Evolutionary conservation across 257 asterid species (phyloP).

Genomic region (Striga asiatica): DNA sequence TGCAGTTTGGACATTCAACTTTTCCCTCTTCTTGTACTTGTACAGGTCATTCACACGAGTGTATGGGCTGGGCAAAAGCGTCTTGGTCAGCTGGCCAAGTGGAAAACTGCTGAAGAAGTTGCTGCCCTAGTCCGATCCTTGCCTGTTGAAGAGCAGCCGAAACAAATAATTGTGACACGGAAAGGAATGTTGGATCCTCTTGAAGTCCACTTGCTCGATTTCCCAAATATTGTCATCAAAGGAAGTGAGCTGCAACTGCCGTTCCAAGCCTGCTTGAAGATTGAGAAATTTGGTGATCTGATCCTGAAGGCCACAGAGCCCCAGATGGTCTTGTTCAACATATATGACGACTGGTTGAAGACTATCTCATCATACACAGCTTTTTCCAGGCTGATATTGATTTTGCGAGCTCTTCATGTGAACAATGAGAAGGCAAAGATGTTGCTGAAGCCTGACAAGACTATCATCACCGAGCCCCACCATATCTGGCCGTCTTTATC

Average conservation of each 20-base stretch:
- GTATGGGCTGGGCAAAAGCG: constrained; percentile 99
- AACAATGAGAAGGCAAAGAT: constrained; percentile 96
- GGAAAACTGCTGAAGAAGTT: constrained; percentile 99
- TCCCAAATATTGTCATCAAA: constrained; percentile 94
- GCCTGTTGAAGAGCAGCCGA: constrained; percentile 98
- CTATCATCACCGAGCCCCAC: constrained; percentile 82
- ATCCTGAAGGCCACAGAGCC: constrained; percentile 97
- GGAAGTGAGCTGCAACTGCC: constrained; percentile 99
- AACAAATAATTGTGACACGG: constrained; percentile 93
- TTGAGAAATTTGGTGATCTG: constrained; percentile 97
- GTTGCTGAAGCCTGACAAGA: constrained; percentile 97
- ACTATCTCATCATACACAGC: constrained; percentile 95
- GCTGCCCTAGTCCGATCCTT: constrained; percentile 97
- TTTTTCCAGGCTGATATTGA: constrained; percentile 86
- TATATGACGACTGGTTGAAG: constrained; percentile 97
- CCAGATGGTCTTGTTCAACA: constrained; percentile 95
- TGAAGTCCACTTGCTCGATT: constrained; percentile 97
- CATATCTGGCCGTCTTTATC: constrained; percentile 96
- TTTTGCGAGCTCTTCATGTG: constrained; percentile 88
- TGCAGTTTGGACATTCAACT: not conserved
- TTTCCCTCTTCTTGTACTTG: not conserved
- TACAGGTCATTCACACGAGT: constrained; percentile 95
- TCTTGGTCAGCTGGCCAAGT: constrained; percentile 96
- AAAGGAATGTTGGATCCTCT: constrained; percentile 99
- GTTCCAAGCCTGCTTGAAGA: constrained; percentile 98